Evolutionary conservation across 2,329 filamentous ascomycete species (phyloP).

Genomic region (Clathrospora elynae): DNA sequence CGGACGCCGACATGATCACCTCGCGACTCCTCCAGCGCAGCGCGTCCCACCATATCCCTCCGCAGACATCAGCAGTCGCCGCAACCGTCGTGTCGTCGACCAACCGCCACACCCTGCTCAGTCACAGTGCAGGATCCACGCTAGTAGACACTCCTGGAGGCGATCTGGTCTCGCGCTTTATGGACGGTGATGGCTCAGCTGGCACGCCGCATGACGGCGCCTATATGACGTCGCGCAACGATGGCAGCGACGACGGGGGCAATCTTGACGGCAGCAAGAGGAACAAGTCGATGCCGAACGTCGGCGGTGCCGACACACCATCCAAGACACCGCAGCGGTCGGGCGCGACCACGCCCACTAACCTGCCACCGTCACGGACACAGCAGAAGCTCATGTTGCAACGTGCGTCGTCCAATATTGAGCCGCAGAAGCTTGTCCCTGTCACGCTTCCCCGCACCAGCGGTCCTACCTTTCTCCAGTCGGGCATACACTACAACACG

Average conservation of each 20-base stretch:
- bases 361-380: constrained; percentile 62
- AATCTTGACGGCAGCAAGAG: constrained; percentile 43
- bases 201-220: constrained; percentile 49
- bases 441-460: constrained; percentile 47
- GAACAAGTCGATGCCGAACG: constrained; percentile 49
- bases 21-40: constrained; percentile 69
- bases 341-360: constrained; percentile 48
- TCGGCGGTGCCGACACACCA: constrained; percentile 38
- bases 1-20: constrained; percentile 69
- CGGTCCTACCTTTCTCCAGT: constrained; percentile 40
- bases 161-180: constrained; percentile 54
- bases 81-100: constrained; percentile 56
- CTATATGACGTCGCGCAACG: constrained; percentile 42
- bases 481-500: constrained; percentile 45
- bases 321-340: constrained; percentile 39
- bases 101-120: constrained; percentile 43
- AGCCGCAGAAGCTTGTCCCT: constrained; percentile 60
- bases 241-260: constrained; percentile 21
- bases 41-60: constrained; percentile 65
- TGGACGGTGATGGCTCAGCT: constrained; percentile 49
- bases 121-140: constrained; percentile 47
- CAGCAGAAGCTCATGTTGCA: constrained; percentile 79
- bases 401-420: constrained; percentile 72
- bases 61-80: constrained; percentile 67
- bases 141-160: constrained; percentile 49